Evolutionary conservation across 768 basidiomycete genomes (phyloP).

Genomic region (Serendipita sp.): DNA sequence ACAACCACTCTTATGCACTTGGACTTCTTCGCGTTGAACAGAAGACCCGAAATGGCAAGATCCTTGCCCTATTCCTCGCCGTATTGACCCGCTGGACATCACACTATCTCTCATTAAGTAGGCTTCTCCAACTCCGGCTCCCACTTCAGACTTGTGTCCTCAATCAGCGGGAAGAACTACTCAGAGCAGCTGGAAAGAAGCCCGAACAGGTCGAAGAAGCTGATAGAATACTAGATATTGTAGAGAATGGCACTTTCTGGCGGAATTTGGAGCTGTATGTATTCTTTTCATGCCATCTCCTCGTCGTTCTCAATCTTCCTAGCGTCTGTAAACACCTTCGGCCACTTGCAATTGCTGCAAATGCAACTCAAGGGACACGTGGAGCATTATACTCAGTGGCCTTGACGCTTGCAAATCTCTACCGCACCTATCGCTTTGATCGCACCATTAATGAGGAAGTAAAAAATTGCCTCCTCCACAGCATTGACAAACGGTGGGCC

Average conservation of each 20-base stretch:
- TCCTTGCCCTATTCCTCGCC: slow-evolving; percentile 18
- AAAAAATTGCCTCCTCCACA: slow-evolving; percentile 13
- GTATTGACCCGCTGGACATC: slow-evolving; percentile 23
- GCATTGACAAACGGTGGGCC: slow-evolving; percentile 22
- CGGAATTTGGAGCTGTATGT: too few relatives aligned
- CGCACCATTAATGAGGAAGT: background rate
- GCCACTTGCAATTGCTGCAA: slow-evolving; percentile 25
- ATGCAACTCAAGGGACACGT: slow-evolving; percentile 19
- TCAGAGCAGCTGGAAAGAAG: background rate
- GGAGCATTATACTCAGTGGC: background rate
- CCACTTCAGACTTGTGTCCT: slow-evolving; percentile 11
- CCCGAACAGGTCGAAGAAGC: background rate
- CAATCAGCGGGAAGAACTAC: slow-evolving; percentile 7
- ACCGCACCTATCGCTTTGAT: background rate
- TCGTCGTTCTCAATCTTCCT: background rate
- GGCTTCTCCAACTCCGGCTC: slow-evolving; percentile 15
- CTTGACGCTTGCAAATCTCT: background rate
- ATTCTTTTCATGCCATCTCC: too few relatives aligned
- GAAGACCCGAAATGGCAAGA: background rate
- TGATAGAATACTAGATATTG: background rate
- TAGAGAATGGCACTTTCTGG: background rate
- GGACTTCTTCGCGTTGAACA: slow-evolving; percentile 19
- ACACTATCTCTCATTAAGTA: slow-evolving; percentile 13
- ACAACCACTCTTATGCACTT: slow-evolving; percentile 19
- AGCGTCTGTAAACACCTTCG: slow-evolving; percentile 16